Evolutionary conservation across 306 rosid species (phyloP), one percentile per base, ranked within the genome.

Genomic region (Astragalus membranaceus): DNA sequence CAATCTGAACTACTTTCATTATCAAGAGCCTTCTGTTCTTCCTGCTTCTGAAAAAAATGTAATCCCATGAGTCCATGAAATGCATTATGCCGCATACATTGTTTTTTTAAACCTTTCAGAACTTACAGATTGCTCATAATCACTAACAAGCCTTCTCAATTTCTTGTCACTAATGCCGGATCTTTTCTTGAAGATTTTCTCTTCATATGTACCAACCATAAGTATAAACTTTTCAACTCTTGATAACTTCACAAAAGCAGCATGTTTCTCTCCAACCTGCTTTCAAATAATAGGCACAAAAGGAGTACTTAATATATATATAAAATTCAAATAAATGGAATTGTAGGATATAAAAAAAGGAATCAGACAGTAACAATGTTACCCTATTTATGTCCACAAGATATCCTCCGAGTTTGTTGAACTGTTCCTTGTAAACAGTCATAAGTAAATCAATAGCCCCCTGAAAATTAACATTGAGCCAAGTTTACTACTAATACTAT

Each of bases 191-290:
- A 85, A 85, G 14, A 84, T 73, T 46, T 73, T 72, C 13, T 88
- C 91, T 70, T 88, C 95, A 30, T 69, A 67, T 0, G 67, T 0
- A 3, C 88, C 88, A 73, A 85, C 81, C 49, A 42, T 50, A 30
- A 79, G 85, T 52, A 84, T 69, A 55, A 85, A 88, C 2, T 57
- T 81, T 64, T 88, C 94, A 16, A 80, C 89, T 64, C 87, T 79
- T 0, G 90, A 85, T 13, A 78, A 5, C 73, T 82, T 85, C 14
- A 82, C 37, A 66, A 37, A 85, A 8, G 76, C 81, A 1, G 30
- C 44, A 8, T 74, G 70, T 36, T 76, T 74, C 15, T 75, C 86
- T 8, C 73, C 62, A 3, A 67, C 64, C 88, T 78, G 80, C 10
- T 54, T 71, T n/a, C n/a, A n/a, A n/a, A n/a, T n/a, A 10, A 49